phyloP scores from a whole-genome alignment of 768 basidiomycete genomes.

The Termitomyces sp. region DNA sequence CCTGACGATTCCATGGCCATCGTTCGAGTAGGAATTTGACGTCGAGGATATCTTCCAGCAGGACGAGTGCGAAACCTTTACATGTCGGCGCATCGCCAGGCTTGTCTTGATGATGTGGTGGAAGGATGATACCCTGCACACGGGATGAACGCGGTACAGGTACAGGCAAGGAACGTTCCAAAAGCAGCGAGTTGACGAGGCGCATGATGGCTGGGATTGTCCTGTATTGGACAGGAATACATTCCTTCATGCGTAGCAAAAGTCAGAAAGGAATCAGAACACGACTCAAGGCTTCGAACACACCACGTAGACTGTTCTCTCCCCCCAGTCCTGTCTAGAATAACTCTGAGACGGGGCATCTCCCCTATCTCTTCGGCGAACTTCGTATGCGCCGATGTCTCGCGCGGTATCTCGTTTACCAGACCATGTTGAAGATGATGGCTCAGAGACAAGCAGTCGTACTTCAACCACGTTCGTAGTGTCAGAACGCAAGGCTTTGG shows the following conservation, averaged over 20 bases:
- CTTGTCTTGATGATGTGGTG: constrained; percentile 59
- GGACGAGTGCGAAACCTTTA: constrained; percentile 75
- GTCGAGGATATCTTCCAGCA: constrained; percentile 36
- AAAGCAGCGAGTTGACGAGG: constrained; percentile 36
- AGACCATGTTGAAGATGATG: constrained; percentile 31
- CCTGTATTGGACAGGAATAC: constrained; percentile 52
- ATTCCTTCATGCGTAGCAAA: constrained; percentile 48
- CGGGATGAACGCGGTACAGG: constrained; percentile 11
- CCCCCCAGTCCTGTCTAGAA: constrained; percentile 51
- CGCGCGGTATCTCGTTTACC: constrained; percentile 11
- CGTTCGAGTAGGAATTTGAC: constrained; percentile 33
- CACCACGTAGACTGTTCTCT: constrained; percentile 64
- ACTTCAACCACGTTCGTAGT: constrained; percentile 46
- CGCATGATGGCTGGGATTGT: constrained; percentile 41
- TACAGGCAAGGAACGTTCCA: constrained; percentile 7
- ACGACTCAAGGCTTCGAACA: constrained; percentile 14
- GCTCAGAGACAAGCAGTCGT: constrained; percentile 49
- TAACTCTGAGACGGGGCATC: constrained; percentile 15
- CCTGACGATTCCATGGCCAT: constrained; percentile 58
- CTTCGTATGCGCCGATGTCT: constrained; percentile 54
- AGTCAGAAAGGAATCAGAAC: neutral
- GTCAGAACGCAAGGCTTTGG: constrained; percentile 54
- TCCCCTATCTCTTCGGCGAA: constrained; percentile 48
- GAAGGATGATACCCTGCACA: constrained; percentile 52
- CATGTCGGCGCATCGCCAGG: constrained; percentile 48